phyloP scores from a whole-genome alignment of 495 filamentous ascomycete genomes.

The Penicillium simplicissimum region DNA sequence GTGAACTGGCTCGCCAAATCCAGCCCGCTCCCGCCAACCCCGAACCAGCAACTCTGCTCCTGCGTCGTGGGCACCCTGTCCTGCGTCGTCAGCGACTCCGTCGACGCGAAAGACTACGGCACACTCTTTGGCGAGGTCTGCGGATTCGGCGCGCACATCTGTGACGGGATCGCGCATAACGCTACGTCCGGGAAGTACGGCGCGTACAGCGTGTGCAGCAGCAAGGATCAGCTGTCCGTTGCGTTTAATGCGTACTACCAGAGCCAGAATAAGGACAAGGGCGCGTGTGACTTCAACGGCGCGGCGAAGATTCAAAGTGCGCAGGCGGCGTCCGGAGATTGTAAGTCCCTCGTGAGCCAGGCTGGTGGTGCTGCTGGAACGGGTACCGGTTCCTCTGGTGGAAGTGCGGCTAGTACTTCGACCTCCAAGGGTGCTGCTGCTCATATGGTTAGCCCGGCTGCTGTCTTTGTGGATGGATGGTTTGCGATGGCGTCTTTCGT shows the following conservation, averaged over 20 bases:
- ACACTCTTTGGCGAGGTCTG: conserved; percentile 77
- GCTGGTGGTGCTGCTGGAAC: conserved; percentile 64
- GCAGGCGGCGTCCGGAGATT: conserved; percentile 49
- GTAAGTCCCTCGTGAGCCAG: conserved; percentile 54
- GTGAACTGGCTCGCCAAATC: conserved; percentile 68
- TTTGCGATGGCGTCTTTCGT: conserved; percentile 53
- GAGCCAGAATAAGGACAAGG: conserved; percentile 38
- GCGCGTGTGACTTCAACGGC: conserved; percentile 79
- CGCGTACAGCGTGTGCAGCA: conserved; percentile 80
- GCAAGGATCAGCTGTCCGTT: conserved; percentile 74
- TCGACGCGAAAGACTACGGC: conserved; percentile 55
- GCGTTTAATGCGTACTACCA: conserved; percentile 81
- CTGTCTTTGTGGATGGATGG: conserved; percentile 13
- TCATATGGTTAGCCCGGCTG: conserved; percentile 24
- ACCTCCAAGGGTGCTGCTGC: conserved; percentile 41
- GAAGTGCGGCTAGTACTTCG: conserved; percentile 37
- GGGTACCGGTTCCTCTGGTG: conserved; percentile 59
- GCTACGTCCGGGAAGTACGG: conserved; percentile 74
- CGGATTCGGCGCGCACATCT: conserved; percentile 52
- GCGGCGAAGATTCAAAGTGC: conserved; percentile 55
- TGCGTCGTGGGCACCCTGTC: conserved; percentile 79
- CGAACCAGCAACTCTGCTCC: conserved; percentile 71
- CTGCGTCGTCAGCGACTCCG: conserved; percentile 60
- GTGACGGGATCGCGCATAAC: conserved; percentile 72
- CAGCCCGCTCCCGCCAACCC: conserved; percentile 77